Conservation (phyloP, 441 rosid species). For the Populus hybrid region DNA sequence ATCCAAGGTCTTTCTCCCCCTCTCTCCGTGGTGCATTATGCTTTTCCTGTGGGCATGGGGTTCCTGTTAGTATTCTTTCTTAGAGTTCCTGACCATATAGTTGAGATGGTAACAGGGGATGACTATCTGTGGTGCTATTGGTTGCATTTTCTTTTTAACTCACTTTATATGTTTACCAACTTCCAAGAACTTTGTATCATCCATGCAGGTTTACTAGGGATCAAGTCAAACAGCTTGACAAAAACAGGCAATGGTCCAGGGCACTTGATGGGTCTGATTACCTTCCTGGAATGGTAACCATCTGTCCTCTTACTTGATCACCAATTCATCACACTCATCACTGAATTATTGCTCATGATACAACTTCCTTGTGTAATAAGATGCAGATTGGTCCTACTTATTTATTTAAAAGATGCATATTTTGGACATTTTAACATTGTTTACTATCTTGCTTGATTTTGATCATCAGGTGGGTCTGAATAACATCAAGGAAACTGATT, state of each 20-base stretch:
- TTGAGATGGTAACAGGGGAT: too few relatives aligned
- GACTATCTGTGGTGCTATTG: background rate
- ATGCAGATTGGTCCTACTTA: background rate
- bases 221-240: conserved; percentile 82
- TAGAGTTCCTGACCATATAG: too few relatives aligned
- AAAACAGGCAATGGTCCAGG: conserved; percentile 87
- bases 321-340: background rate
- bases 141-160: background rate
- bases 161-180: background rate
- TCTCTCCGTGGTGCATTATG: background rate
- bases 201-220: conserved; percentile 67
- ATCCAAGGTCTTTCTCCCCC: conserved; percentile 60
- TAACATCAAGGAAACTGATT: conserved; percentile 92
- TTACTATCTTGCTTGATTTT: conserved; percentile 9
- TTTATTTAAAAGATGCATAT: background rate
- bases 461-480: conserved; percentile 82
- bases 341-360: background rate
- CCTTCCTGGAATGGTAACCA: conserved; percentile 88
- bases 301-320: background rate
- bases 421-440: conserved; percentile 4
- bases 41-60: background rate
- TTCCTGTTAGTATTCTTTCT: too few relatives aligned
- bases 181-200: background rate
- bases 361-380: background rate
- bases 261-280: conserved; percentile 98